Evolutionary conservation across 306 rosid genomes (phyloP), one percentile per base, ranked within the genome.

Genomic region (Quercus robur): DNA sequence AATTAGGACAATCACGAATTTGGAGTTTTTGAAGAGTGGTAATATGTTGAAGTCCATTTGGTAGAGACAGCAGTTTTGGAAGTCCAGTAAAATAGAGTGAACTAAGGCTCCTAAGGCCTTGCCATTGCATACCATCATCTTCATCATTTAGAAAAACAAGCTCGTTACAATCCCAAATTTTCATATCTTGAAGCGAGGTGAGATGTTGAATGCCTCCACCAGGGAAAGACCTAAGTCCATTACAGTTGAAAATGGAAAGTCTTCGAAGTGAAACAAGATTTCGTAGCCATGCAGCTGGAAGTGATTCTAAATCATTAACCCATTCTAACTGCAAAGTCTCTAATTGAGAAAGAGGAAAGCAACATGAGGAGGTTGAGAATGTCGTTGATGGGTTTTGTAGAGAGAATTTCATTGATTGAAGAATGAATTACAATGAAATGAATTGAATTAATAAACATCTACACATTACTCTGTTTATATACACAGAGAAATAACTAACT

Each of bases 31-130:
- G 52, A 64, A 84, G 35, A 33, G 63, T 51, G 4, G 59, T 59
- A 23, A 69, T 64, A 0, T 30, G 31, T 33, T 70, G 30, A 38
- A 81, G 55, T 7, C 78, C 70, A 11, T 4, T 4, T 0, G 84
- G 82, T 49, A 83, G 81, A 35, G 69, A 58, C 14, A 12, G 18
- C 15, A 81, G 63, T 13, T 31, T 28, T 13, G 87, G 77, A 64
- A 75, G 74, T 63, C 15, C 58, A 61, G 31, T 74, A 54, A 82
- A 25, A 12, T 14, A 28, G 11, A 61, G 18, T 20, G 21, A 5
- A 35, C 10, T 10, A 0, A 84, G 77, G 35, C 17, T 58, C 25
- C 21, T 41, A 33, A 78, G 74, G 71, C 44, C 35, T 44, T 63
- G n/a, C 77, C 67, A 77, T 70, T 63, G 54, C 52, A 75, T n/a